Base-by-base conservation (phyloP, 1,139 yeast species). In the Candida freyschussii region DNA sequence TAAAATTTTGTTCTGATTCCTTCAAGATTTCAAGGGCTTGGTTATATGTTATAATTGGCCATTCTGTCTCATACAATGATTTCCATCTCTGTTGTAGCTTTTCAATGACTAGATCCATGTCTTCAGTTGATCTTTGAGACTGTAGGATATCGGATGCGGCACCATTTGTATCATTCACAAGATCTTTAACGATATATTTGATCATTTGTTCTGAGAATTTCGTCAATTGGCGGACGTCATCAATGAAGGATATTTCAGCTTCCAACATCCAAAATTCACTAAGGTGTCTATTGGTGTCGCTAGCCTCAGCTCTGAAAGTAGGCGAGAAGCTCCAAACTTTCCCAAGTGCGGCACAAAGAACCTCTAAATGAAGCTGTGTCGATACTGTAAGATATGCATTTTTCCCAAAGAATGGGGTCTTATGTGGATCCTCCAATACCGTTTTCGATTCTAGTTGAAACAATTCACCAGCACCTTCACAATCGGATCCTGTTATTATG, bases 251-350 rank as follows among this genome's bases (percentile, higher is more conserved):
- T 19, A 87, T 57, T 53, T 93, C 99, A 0, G 89, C 95, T 57
- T 93, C 99, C 4, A 91, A 62, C 96, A 93, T 89, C 96, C 97
- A 91, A 57, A 93, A 93, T 56, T 93, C 99, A 41, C 93, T 75
- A 42, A 93, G 61, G 55, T 93, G 99, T 30, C 98, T 69, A 47
- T 78, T 84, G 1, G 99, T 93, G 48, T 86, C 87, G 33, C 95
- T 83, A 32, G 73, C 73, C 53, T 93, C 99, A 0, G 98, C 98
- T 40, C 99, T 65, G 54, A 93, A 93, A 39, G 96, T 86, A 1
- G 98, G 98, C 0, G 89, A 69, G 29, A 91, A 55, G 0, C 94
- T 78, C 95, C 96, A 93, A 0, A 84, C 97, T 26, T 94, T 63
- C 29, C 77, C 72, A 24, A 89, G 56, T 0, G 96, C 82, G 33